A percentile compares a stretch with the other conserved stretches of the same genome.
These are phyloP conservation scores for Cicer yamashitae DNA, from an alignment of 306 rosid species.

Conservation along the genomic window DNA sequence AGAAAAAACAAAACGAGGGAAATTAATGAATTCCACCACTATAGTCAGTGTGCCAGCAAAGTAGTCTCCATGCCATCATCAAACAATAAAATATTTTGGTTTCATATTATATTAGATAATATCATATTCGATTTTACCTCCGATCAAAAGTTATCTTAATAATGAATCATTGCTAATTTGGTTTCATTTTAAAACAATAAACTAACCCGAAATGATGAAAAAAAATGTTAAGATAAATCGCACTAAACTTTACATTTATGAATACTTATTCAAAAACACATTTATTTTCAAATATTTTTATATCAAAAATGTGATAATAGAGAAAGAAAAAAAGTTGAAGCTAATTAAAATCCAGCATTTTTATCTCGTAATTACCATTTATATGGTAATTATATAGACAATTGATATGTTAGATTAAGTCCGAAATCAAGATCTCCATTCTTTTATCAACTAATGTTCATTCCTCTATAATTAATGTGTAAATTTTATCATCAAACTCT, in stretches of 20 bases:
- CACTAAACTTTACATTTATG: too few relatives aligned
- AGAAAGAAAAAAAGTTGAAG: slow-evolving; percentile 7
- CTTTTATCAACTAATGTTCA: too few relatives aligned
- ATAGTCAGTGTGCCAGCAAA: too few relatives aligned
- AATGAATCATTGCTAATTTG: neutral
- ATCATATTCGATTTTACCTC: neutral
- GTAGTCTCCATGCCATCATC: neutral
- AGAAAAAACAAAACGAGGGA: neutral
- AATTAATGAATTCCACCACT: neutral
- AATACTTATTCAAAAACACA: too few relatives aligned
- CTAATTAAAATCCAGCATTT: slow-evolving; percentile 4
- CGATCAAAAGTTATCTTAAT: neutral
- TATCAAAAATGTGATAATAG: slow-evolving; percentile 10
- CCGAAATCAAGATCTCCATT: too few relatives aligned
- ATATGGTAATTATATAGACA: too few relatives aligned
- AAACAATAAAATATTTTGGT: neutral
- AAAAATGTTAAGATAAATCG: too few relatives aligned
- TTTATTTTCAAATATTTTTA: neutral
- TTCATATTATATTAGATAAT: neutral
- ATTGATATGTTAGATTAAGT: too few relatives aligned
- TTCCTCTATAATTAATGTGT: too few relatives aligned
- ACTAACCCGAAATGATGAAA: neutral
- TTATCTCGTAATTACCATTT: too few relatives aligned
- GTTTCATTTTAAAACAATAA: neutral
- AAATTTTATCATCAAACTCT: too few relatives aligned